Percentiles rank a stretch among this genome's conserved stretches.
Evolutionary conservation across 2,329 filamentous ascomycete species (phyloP).

Genomic region (Didymosphaeria variabile): DNA sequence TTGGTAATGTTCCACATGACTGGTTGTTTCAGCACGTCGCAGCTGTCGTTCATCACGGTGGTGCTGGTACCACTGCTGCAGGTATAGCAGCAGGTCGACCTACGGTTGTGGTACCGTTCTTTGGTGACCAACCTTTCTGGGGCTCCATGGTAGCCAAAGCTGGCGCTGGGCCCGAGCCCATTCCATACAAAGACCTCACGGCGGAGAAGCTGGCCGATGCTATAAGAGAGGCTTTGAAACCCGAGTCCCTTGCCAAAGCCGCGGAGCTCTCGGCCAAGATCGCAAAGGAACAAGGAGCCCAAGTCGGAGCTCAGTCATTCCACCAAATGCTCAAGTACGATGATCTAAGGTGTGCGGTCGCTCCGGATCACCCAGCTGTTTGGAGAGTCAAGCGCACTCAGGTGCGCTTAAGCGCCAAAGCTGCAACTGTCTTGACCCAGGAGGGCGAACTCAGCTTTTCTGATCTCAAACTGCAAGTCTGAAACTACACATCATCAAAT

Average conservation of each 20-base stretch:
- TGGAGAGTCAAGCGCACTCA: conserved; percentile 52
- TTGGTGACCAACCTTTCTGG: conserved; percentile 55
- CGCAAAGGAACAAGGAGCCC: conserved; percentile 47
- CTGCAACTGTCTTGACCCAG: conserved; percentile 49
- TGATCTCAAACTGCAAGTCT: conserved; percentile 50
- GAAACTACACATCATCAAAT: background rate
- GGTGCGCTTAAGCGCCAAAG: conserved; percentile 47
- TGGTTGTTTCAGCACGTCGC: conserved; percentile 87
- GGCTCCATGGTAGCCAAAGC: conserved; percentile 53
- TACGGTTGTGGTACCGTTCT: conserved; percentile 86
- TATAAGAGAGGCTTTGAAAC: conserved; percentile 50
- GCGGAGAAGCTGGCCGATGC: conserved; percentile 50
- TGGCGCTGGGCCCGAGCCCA: conserved; percentile 52
- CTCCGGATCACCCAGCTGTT: conserved; percentile 44
- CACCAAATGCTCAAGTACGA: conserved; percentile 51
- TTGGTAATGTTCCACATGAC: conserved; percentile 87
- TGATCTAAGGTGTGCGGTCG: conserved; percentile 46
- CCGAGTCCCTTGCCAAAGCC: conserved; percentile 47
- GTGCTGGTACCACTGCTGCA: conserved; percentile 86
- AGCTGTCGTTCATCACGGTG: conserved; percentile 86
- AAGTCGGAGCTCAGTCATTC: conserved; percentile 49
- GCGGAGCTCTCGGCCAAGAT: conserved; percentile 50
- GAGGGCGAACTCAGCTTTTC: conserved; percentile 47
- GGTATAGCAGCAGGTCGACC: conserved; percentile 83
- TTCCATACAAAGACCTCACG: conserved; percentile 51